These are phyloP conservation scores for Ambrosia artemisiifolia DNA, from an alignment of 129 eudicot species.

Conservation along the genomic window DNA sequence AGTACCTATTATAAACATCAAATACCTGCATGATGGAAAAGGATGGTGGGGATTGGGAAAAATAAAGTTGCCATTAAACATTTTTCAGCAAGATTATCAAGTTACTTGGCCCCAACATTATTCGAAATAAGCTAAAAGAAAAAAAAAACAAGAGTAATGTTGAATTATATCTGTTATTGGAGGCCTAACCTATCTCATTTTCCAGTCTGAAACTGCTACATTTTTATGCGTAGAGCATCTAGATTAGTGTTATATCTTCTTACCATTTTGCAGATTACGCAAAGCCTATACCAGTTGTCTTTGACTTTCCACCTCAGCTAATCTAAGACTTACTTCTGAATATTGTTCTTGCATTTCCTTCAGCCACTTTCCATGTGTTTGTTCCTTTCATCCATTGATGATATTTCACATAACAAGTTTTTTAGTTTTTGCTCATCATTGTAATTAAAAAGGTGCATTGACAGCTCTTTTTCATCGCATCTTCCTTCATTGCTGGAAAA, in stretches of 20 bases:
- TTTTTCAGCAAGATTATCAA: not conserved
- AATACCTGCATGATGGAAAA: not conserved
- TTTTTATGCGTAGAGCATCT: conserved; percentile 17
- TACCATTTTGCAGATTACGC: conserved; percentile 69
- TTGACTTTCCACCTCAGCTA: conserved; percentile 97
- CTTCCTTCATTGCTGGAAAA: conserved; percentile 30
- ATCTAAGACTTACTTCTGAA: conserved; percentile 85
- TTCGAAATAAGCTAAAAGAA: not conserved
- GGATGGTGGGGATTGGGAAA: not conserved
- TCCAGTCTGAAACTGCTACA: conserved; percentile 20
- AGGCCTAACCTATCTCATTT: conserved; percentile 5
- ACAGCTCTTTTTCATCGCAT: not conserved
- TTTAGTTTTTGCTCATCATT: conserved; percentile 11
- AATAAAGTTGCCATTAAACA: not conserved
- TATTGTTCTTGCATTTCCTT: conserved; percentile 89
- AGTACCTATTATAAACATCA: not conserved
- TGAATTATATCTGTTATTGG: conserved; percentile 25
- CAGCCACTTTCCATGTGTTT: conserved; percentile 65
- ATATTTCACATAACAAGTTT: conserved; percentile 50
- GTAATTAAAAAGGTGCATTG: too few species aligned
- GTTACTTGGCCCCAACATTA: conserved; percentile 11
- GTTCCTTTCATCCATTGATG: conserved; percentile 60
- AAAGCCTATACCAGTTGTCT: conserved; percentile 84
- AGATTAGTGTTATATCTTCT: conserved; percentile 41
- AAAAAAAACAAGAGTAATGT: not conserved